These are phyloP conservation scores for Russula ochroleuca DNA, from an alignment of 768 basidiomycete genomes.

Conservation along the genomic window DNA sequence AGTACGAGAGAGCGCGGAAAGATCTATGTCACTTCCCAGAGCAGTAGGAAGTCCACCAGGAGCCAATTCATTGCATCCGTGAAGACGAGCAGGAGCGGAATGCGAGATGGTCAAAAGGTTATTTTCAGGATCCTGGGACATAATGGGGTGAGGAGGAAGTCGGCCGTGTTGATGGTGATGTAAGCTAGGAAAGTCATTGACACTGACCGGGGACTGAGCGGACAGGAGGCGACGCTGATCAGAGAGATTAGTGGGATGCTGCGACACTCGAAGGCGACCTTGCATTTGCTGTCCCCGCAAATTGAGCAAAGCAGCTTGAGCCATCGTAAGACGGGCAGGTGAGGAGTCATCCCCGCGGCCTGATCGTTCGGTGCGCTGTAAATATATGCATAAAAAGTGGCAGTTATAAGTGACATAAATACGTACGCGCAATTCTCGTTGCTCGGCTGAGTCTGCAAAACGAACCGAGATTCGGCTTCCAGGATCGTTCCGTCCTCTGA, in stretches of 20 bases:
- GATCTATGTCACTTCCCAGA: constrained; percentile 25
- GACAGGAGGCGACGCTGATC: constrained; percentile 29
- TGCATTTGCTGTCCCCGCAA: constrained; percentile 60
- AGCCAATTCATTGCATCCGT: constrained; percentile 11
- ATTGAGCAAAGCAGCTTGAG: constrained; percentile 72
- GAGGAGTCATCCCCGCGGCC: constrained; percentile 58
- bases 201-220: constrained; percentile 11
- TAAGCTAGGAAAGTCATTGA: constrained; percentile 1
- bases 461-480: constrained; percentile 76
- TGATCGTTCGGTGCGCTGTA: constrained; percentile 58
- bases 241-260: constrained; percentile 23
- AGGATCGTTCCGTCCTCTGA: constrained; percentile 71
- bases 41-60: constrained; percentile 2
- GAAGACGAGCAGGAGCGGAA: constrained; percentile 17
- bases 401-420: neutral
- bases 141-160: constrained; percentile 27
- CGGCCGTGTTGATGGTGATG: constrained; percentile 14
- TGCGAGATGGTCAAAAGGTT: constrained; percentile 4
- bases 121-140: constrained; percentile 9
- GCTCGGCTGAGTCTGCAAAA: constrained; percentile 75
- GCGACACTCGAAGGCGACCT: constrained; percentile 25
- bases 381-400: constrained; percentile 3
- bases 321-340: constrained; percentile 65
- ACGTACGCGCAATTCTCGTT: constrained; percentile 69
- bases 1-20: constrained; percentile 24